Percentiles rank a stretch among this genome's conserved stretches.
phyloP scores from a whole-genome alignment of 192 early-diverging fungal species.

The Mortierella alpina region DNA sequence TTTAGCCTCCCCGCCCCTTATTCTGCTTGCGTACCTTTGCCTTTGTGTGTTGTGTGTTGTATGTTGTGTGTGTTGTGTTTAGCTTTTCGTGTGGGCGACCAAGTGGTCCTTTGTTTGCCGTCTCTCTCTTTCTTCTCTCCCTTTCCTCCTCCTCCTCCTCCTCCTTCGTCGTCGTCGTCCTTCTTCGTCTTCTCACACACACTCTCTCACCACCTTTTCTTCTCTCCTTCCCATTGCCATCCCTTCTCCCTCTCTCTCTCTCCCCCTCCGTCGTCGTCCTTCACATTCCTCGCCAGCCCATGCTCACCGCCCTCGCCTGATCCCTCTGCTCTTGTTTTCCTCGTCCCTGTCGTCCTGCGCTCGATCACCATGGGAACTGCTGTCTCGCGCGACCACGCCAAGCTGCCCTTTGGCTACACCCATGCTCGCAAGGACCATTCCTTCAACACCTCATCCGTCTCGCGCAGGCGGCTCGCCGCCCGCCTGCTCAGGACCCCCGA shows the following conservation, averaged over 20 bases:
- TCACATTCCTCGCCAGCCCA: not conserved
- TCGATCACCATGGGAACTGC: constrained; percentile 56
- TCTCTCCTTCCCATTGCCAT: not conserved
- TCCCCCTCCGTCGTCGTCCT: not conserved
- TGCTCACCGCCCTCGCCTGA: not conserved
- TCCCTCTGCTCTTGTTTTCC: not conserved
- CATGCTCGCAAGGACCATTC: constrained; percentile 44
- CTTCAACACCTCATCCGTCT: constrained; percentile 38
- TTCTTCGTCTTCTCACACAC: not conserved
- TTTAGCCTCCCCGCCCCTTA: too few species aligned
- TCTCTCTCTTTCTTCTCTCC: not conserved
- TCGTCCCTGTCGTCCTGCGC: not conserved
- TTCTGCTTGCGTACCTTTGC: too few species aligned
- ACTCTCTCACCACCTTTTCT: not conserved
- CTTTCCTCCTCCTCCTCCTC: not conserved
- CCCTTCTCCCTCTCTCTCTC: constrained; percentile 13
- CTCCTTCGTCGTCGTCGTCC: not conserved
- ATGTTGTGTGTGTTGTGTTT: too few species aligned
- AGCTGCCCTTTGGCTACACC: constrained; percentile 65
- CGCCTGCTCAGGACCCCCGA: constrained; percentile 39
- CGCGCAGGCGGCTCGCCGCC: constrained; percentile 29
- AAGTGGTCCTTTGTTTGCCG: too few species aligned
- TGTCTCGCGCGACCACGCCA: constrained; percentile 59
- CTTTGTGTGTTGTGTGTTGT: too few species aligned
- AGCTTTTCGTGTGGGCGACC: too few species aligned